A percentile compares a stretch with the other conserved stretches of the same genome.
phyloP scores from a whole-genome alignment of 1,284 basidiomycete species.

The Phenoliferia sp. region DNA sequence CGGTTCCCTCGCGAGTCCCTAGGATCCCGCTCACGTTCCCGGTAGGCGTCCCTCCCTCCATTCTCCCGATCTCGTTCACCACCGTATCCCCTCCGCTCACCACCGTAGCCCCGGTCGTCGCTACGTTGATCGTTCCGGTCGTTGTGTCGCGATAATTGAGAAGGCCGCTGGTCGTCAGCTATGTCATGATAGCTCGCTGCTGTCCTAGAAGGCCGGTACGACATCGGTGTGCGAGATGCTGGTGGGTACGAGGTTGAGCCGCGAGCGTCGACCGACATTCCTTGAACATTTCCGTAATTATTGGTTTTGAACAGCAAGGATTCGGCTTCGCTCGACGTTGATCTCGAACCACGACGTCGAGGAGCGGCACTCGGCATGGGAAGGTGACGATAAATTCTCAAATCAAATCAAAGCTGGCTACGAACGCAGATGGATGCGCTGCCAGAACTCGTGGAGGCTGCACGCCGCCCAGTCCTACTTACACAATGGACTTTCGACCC shows the following conservation, averaged over 20 bases:
- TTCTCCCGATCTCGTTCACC: not conserved
- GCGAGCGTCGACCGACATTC: not conserved
- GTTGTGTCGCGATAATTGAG: not conserved
- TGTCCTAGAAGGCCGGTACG: not conserved
- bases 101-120: not conserved
- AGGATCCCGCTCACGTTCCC: slow-evolving; percentile 2
- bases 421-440: too few relatives aligned
- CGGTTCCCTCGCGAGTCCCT: slow-evolving; percentile 1
- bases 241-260: not conserved
- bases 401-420: too few relatives aligned
- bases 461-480: too few relatives aligned
- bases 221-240: not conserved
- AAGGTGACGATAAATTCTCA: too few relatives aligned
- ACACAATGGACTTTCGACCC: too few relatives aligned
- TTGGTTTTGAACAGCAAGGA: not conserved
- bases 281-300: not conserved
- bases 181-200: slow-evolving; percentile 1
- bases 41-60: not conserved
- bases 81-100: not conserved
- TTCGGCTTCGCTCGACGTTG: not conserved
- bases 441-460: too few relatives aligned
- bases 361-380: not conserved
- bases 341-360: not conserved
- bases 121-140: not conserved
- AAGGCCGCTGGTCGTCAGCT: not conserved